Conservation (phyloP, 352 stramenopile genomes). For the Globisporangium apiculatum region DNA sequence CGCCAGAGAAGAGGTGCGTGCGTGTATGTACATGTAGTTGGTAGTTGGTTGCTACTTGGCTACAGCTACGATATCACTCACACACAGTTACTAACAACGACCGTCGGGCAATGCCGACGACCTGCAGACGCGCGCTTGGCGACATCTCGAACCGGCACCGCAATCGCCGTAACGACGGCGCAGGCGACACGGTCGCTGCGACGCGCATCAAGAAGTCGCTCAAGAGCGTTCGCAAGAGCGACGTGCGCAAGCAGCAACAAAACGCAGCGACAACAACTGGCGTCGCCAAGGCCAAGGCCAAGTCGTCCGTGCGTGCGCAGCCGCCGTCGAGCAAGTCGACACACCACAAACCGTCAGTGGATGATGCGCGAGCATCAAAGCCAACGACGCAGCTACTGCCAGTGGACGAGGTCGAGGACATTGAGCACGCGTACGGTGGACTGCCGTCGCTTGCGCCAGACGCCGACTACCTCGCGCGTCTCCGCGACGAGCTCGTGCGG, state of each 20-base stretch:
- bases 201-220: slow-evolving; percentile 20
- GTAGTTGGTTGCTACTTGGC: not conserved
- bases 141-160: slow-evolving; percentile 78
- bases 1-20: slow-evolving; percentile 40
- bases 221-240: slow-evolving; percentile 12
- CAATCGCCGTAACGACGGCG: slow-evolving; percentile 17
- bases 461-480: slow-evolving; percentile 26
- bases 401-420: slow-evolving; percentile 28
- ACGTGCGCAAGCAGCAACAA: slow-evolving; percentile 12
- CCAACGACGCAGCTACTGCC: not conserved
- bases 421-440: slow-evolving; percentile 68
- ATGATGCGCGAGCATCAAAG: too few species aligned
- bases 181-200: not conserved
- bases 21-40: not conserved
- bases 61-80: too few species aligned
- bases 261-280: not conserved
- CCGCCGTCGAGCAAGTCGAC: not conserved
- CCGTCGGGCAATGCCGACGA: not conserved
- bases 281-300: too few species aligned
- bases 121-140: slow-evolving; percentile 43
- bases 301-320: not conserved
- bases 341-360: not conserved
- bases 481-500: slow-evolving; percentile 44
- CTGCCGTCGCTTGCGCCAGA: slow-evolving; percentile 28
- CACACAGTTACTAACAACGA: too few species aligned